phyloP scores from a whole-genome alignment of 495 filamentous ascomycete species.

The Talaromyces proteolyticus region DNA sequence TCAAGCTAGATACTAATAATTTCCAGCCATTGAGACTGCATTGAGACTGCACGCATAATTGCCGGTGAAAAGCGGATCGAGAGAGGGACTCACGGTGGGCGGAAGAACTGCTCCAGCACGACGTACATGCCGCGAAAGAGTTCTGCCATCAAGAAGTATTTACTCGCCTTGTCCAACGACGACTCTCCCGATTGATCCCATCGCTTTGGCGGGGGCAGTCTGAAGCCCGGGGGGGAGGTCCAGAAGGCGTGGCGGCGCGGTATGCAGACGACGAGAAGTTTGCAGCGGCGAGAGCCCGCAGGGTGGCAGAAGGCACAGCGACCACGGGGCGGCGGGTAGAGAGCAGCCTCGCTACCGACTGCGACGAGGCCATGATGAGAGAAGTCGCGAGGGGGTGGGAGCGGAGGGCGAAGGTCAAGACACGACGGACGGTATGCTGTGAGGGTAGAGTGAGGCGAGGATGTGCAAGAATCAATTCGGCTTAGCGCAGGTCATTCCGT shows the following conservation, averaged over 20 bases:
- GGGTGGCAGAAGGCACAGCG: conserved; percentile 25
- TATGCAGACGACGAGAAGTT: conserved; percentile 57
- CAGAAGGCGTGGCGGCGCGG: conserved; percentile 63
- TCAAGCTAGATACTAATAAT: not conserved
- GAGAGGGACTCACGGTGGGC: conserved; percentile 73
- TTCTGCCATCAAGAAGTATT: conserved; percentile 91
- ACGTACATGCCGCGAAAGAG: conserved; percentile 98
- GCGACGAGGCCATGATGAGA: conserved; percentile 45
- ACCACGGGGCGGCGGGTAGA: conserved; percentile 35
- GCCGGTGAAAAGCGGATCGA: conserved; percentile 4
- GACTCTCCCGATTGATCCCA: conserved; percentile 70
- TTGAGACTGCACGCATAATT: not conserved
- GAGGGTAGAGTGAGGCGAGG: too few relatives aligned
- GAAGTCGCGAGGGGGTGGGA: conserved; percentile 16
- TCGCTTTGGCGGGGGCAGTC: conserved; percentile 56
- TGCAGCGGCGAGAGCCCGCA: conserved; percentile 42
- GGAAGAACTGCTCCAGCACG: conserved; percentile 94
- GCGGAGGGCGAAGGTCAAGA: conserved; percentile 12
- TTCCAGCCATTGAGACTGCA: not conserved
- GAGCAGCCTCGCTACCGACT: conserved; percentile 47
- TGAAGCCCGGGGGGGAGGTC: conserved; percentile 76
- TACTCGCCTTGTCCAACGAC: conserved; percentile 73
- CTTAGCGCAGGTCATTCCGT: conserved; percentile 46
- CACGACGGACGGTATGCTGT: too few relatives aligned
- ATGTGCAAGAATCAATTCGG: conserved; percentile 12